Percentiles rank a stretch among this genome's conserved stretches.
These are phyloP conservation scores for Lathyrus aphaca DNA, from an alignment of 306 rosid species.

Conservation along the genomic window DNA sequence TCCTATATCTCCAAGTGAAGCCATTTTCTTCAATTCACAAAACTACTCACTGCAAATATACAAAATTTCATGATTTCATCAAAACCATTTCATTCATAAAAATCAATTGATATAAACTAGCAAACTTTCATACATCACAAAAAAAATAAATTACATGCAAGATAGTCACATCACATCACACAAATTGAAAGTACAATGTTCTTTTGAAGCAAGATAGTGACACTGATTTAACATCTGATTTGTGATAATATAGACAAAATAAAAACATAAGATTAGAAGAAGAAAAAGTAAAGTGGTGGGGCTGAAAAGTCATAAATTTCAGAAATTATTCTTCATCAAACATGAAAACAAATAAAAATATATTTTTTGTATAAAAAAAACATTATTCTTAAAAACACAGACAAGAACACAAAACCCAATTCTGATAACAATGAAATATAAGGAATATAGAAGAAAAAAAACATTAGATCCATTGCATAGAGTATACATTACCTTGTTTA, in stretches of 20 bases:
- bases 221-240: constrained; percentile 12
- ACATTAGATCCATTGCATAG: constrained; percentile 33
- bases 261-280: background rate
- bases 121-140: background rate
- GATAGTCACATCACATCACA: constrained; percentile 8
- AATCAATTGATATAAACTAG: background rate
- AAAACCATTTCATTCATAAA: constrained; percentile 13
- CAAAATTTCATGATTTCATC: constrained; percentile 18
- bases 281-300: background rate
- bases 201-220: constrained; percentile 24
- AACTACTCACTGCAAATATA: constrained; percentile 46
- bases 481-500: constrained; percentile 39
- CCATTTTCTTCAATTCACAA: constrained; percentile 52
- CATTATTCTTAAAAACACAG: background rate
- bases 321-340: constrained; percentile 9
- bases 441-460: background rate
- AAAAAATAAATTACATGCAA: background rate
- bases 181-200: constrained; percentile 18
- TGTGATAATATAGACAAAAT: background rate
- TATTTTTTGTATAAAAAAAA: background rate
- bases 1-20: constrained; percentile 78
- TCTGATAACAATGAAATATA: background rate
- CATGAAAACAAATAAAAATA: background rate
- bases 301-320: constrained; percentile 17
- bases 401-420: constrained; percentile 13